Percentiles rank a stretch among this genome's conserved stretches.
phyloP scores from a whole-genome alignment of 1,139 yeast species.

The Kodamaea arcana region DNA sequence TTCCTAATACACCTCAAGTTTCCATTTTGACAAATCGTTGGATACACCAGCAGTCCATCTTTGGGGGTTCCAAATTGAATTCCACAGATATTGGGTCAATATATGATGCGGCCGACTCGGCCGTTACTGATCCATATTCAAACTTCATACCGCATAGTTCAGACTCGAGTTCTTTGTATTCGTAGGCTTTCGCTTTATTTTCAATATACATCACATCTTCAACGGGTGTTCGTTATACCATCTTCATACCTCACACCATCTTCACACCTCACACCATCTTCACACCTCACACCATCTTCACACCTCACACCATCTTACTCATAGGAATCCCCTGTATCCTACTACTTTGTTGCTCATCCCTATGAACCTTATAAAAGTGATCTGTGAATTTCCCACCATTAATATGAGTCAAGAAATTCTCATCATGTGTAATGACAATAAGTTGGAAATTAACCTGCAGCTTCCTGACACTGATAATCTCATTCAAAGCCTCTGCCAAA shows the following conservation, averaged over 20 bases:
- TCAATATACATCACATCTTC: neutral
- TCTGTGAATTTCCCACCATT: conserved; percentile 86
- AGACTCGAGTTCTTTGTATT: neutral
- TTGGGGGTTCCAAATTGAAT: neutral
- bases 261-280: neutral
- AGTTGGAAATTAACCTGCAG: conserved; percentile 86
- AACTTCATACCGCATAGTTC: no score
- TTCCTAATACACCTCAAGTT: neutral
- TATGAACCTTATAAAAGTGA: conserved; percentile 73
- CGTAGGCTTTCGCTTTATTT: neutral
- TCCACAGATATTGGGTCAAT: neutral
- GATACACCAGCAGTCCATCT: neutral
- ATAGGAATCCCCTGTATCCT: conserved; percentile 53
- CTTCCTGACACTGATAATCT: conserved; percentile 70
- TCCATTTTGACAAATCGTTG: neutral
- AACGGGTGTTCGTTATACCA: no score
- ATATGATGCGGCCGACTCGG: neutral
- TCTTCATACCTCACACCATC: neutral
- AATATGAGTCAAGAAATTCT: conserved; percentile 80
- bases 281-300: neutral
- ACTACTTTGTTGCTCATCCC: conserved; percentile 80
- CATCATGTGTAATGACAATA: conserved; percentile 95
- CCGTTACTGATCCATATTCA: neutral
- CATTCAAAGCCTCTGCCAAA: conserved; percentile 74
- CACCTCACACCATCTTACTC: conserved; percentile 25